A percentile compares a stretch with the other conserved stretches of the same genome.
Evolutionary conservation across 768 basidiomycete genomes (phyloP).

Genomic region (Austroboletus eburneus): DNA sequence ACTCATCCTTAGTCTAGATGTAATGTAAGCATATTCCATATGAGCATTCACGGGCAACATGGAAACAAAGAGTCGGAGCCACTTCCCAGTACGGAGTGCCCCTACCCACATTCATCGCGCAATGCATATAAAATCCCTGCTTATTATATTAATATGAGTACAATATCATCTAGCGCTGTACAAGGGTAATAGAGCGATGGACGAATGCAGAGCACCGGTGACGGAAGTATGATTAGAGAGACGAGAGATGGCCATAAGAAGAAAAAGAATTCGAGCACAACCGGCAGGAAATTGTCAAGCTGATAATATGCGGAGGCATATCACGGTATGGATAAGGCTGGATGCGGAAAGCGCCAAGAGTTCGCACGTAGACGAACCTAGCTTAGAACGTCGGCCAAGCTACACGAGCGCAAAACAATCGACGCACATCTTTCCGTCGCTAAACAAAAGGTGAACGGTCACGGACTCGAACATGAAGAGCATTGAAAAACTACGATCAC

Average conservation of each 20-base stretch:
- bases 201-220: conserved; percentile 6
- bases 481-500: conserved; percentile 5
- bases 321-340: no score
- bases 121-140: no score
- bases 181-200: neutral
- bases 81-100: no score
- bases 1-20: no score
- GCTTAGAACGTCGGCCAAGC: neutral
- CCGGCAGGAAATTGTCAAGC: no score
- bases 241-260: neutral
- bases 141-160: conserved; percentile 8
- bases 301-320: no score
- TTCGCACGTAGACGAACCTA: no score
- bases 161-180: conserved; percentile 9
- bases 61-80: no score
- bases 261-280: neutral
- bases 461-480: neutral
- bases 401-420: conserved; percentile 30
- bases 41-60: no score
- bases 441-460: conserved; percentile 4
- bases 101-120: no score
- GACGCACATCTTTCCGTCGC: conserved; percentile 30
- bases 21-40: no score
- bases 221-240: neutral
- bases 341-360: no score